A percentile compares a stretch with the other conserved stretches of the same genome.
Conservation (phyloP, 1,139 yeast species). For the Debaryomyces sp. region DNA sequence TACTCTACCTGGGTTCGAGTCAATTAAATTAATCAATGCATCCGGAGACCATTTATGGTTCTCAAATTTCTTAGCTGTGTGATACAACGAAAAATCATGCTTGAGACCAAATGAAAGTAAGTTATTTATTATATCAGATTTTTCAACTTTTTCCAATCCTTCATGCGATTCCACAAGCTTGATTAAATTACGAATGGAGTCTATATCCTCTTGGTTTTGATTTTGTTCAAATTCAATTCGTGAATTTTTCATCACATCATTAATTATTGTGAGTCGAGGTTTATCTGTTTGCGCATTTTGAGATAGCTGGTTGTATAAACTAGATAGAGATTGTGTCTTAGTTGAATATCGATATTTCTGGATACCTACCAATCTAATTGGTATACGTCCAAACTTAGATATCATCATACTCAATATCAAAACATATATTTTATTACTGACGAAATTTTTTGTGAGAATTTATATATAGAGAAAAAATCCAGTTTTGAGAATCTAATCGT, state of each 20-base stretch:
- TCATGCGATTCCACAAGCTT: neutral
- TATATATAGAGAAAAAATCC: neutral
- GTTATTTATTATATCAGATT: slow-evolving; percentile 10
- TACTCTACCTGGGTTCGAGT: slow-evolving; percentile 46
- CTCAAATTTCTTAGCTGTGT: slow-evolving; percentile 20
- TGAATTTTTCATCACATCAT: slow-evolving; percentile 6
- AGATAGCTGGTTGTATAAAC: neutral
- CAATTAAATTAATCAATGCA: slow-evolving; percentile 29
- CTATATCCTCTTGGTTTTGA: slow-evolving; percentile 4
- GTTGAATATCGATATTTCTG: neutral
- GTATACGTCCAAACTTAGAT: neutral
- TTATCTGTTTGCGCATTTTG: neutral
- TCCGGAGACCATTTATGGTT: slow-evolving; percentile 19
- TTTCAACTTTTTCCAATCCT: neutral
- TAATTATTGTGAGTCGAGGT: neutral
- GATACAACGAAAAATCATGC: slow-evolving; percentile 39
- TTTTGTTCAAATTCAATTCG: neutral
- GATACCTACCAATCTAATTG: neutral
- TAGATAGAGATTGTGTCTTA: neutral
- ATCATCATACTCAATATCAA: neutral
- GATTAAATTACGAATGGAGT: slow-evolving; percentile 2
- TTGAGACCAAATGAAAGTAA: slow-evolving; percentile 3
- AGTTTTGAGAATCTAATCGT: slow-evolving; percentile 13
- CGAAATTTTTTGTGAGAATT: slow-evolving; percentile 5
- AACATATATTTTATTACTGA: neutral